Evolutionary conservation across 1,284 basidiomycete genomes (phyloP).

Genomic region (Sphaerobolus stellatus): DNA sequence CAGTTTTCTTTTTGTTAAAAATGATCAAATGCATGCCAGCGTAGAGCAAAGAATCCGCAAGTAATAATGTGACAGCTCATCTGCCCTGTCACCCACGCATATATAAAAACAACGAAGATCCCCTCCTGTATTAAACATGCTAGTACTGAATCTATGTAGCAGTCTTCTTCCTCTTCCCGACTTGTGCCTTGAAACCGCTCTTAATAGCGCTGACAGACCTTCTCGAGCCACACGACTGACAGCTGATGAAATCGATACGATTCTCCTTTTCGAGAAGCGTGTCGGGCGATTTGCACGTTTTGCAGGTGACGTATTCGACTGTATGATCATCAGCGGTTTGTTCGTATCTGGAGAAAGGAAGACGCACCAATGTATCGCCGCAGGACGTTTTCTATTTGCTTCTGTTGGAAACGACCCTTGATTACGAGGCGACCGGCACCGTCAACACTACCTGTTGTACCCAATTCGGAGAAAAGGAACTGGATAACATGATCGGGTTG

Average conservation of each 20-base stretch:
- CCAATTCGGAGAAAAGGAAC: constrained; percentile 98
- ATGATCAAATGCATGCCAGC: no score
- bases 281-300: constrained; percentile 98
- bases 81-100: no score
- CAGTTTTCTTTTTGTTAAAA: no score
- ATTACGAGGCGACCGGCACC: constrained; percentile 93
- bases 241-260: constrained; percentile 98
- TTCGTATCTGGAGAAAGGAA: background rate
- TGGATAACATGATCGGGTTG: constrained; percentile 99
- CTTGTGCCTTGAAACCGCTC: constrained; percentile 98
- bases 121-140: background rate
- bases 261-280: constrained; percentile 97
- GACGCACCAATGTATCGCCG: constrained; percentile 90
- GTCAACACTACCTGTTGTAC: constrained; percentile 95
- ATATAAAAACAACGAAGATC: no score
- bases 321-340: constrained; percentile 8
- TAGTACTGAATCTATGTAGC: background rate
- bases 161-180: constrained; percentile 80
- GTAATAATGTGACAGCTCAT: no score
- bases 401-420: constrained; percentile 97
- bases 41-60: no score
- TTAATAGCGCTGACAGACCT: constrained; percentile 96
- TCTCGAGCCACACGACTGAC: constrained; percentile 90
- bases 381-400: constrained; percentile 97
- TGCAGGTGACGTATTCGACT: constrained; percentile 99